Evolutionary conservation across 495 filamentous ascomycete genomes (phyloP), one percentile per base, ranked within the genome.

Genomic region (Cairneyella variabilis): DNA sequence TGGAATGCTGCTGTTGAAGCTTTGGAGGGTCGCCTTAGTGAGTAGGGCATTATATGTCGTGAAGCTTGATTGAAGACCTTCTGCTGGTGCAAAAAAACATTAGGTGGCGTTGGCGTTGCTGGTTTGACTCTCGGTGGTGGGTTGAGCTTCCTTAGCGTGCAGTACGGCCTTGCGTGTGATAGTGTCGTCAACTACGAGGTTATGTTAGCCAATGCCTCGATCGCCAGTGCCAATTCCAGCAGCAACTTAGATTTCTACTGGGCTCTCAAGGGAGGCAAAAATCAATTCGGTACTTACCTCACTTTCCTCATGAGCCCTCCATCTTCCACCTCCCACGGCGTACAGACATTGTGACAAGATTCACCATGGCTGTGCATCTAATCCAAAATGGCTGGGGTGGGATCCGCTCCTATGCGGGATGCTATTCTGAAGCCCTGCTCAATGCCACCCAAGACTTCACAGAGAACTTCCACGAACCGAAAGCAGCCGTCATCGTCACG

Each of bases 261-360:
- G 53, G 78, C 79, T 9, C 67, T 83, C 0, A 83, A 82, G 50
- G 80, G 79, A 9, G 78, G 80, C 18, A 48, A 65, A 4, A 73
- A 67, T 56, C 80, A 82, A 59, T 79, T 78, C 52, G 78, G 77
- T 3, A 26, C 16, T 5, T 20, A 3, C 5, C 3, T 38, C 11
- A 25, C 17, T 48, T 10, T 2, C 27, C 11, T 22, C 4, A 36
- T n/a, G n/a, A n/a, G n/a, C n/a, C n/a, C n/a, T n/a, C n/a, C n/a
- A n/a, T n/a, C n/a, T n/a, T n/a, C n/a, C n/a, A n/a, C n/a, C n/a
- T n/a, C n/a, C n/a, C n/a, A n/a, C n/a, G n/a, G n/a, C n/a, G n/a
- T n/a, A n/a, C n/a, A n/a, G n/a, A n/a, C 12, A 2, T 8, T 18
- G 12, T 36, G 30, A 5, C n/a, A 17, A 16, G 10, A 38, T 42